Evolutionary conservation across 106 monocot species (phyloP), one percentile per base, ranked within the genome.

Genomic region (Vanilla planifolia): DNA sequence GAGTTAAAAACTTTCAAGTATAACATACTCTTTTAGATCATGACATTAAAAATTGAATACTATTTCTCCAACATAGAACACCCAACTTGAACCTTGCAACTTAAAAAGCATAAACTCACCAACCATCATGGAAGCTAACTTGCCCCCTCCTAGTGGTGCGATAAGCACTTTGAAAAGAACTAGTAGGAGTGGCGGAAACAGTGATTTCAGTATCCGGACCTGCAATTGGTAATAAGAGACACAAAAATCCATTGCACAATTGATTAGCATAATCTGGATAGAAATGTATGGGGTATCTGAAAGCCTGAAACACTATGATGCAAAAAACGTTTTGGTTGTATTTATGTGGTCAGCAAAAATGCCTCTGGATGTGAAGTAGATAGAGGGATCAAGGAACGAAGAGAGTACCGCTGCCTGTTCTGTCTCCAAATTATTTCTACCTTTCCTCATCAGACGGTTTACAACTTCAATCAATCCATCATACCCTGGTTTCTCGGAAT

Each of bases 401-500:
- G 34, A 5, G 1, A 45, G 23, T 96, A 96, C 95, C 72, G 86
- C 95, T 30, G 86, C 71, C 77, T 80, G 28, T 51, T 83, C 78
- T n/a, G 76, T 67, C 46, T 90, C 90, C 30, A 27, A 43, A 26
- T 71, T 78, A 72, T 56, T 86, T 67, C 68, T 81, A 36, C 81
- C 86, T 60, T 90, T 96, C 55, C 59, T 39, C 83, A 96, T 83
- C 61, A 94, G 82, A 7, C 63, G 80, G 62, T 89, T 90, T 27
- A 62, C 95, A 74, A 90, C 86, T 77, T 96, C 95, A 34, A 96
- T 86, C 19, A 96, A 55, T 35, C 95, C 95, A 81, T 58, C 83
- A 48, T 96, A 96, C 36, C 90, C 86, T 32, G 77, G 76, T 55
- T 84, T 96, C 69, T 81, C 67, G 5, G 95, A 96, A 84, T 96